phyloP scores from a whole-genome alignment of 805 yeast genomes.

The Candida maltosa region DNA sequence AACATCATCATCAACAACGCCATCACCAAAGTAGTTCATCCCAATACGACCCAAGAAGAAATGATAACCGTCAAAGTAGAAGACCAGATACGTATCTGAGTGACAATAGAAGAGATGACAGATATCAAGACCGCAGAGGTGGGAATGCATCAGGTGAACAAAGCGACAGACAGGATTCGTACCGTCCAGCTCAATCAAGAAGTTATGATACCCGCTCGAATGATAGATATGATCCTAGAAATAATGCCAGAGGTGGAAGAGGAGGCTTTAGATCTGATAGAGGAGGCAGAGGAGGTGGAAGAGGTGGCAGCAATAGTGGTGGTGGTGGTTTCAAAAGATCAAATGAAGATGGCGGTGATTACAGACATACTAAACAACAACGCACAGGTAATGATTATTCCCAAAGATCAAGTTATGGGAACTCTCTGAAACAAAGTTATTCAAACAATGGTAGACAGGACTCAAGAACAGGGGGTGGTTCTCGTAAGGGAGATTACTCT shows the following conservation, averaged over 20 bases:
- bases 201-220: not conserved
- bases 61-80: not conserved
- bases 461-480: conserved; percentile 2
- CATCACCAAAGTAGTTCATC: not conserved
- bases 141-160: too few species aligned
- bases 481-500: too few species aligned
- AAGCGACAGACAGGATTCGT: not conserved
- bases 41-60: too few species aligned
- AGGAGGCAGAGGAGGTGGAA: not conserved
- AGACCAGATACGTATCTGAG: not conserved
- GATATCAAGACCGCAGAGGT: not conserved
- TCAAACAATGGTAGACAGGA: not conserved
- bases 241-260: conserved; percentile 3
- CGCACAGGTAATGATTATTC: too few species aligned
- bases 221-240: conserved; percentile 1
- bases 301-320: not conserved
- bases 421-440: not conserved
- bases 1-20: not conserved
- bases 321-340: not conserved
- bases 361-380: too few species aligned
- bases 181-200: not conserved
- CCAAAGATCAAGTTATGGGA: too few species aligned
- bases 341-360: not conserved
- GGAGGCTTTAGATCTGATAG: not conserved
- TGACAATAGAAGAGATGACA: conserved; percentile 1